Conservation (phyloP, 345 rosid species). For the Lepidium didymum region DNA sequence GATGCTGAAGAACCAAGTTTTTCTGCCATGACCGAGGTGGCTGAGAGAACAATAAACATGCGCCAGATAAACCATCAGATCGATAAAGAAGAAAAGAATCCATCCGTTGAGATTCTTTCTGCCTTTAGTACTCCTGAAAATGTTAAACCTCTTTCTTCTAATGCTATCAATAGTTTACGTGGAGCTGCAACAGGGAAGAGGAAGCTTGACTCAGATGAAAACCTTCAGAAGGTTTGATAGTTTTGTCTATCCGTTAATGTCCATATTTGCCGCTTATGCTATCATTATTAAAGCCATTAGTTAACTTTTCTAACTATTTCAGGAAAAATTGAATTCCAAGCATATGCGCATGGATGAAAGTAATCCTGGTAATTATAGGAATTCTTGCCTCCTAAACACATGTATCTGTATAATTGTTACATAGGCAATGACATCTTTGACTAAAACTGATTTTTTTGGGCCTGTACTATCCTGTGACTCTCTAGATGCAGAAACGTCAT, state of each 20-base stretch:
- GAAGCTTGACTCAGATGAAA: slow-evolving; percentile 37
- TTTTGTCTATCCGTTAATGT: not conserved
- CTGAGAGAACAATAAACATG: slow-evolving; percentile 13
- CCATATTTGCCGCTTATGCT: not conserved
- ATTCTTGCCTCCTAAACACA: not conserved
- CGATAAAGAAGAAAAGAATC: slow-evolving; percentile 26
- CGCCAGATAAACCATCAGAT: slow-evolving; percentile 22
- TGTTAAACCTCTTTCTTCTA: slow-evolving; percentile 13
- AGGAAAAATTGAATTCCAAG: slow-evolving; percentile 56
- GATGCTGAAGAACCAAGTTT: slow-evolving; percentile 1
- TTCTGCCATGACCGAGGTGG: slow-evolving; percentile 2
- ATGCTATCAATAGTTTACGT: slow-evolving; percentile 13
- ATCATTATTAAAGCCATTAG: slow-evolving; percentile 1
- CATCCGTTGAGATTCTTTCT: slow-evolving; percentile 22
- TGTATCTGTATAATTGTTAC: not conserved
- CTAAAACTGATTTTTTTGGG: not conserved
- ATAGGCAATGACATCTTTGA: not conserved
- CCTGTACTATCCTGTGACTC: slow-evolving; percentile 28
- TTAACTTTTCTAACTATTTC: slow-evolving; percentile 22
- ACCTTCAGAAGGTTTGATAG: slow-evolving; percentile 39
- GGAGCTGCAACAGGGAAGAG: slow-evolving; percentile 44
- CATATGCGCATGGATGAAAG: slow-evolving; percentile 36
- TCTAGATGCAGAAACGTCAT: slow-evolving; percentile 23
- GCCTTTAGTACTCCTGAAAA: slow-evolving; percentile 23
- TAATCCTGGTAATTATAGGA: slow-evolving; percentile 32